Base-by-base conservation (phyloP, 768 basidiomycete species). In the Phylloporus arenicola region DNA sequence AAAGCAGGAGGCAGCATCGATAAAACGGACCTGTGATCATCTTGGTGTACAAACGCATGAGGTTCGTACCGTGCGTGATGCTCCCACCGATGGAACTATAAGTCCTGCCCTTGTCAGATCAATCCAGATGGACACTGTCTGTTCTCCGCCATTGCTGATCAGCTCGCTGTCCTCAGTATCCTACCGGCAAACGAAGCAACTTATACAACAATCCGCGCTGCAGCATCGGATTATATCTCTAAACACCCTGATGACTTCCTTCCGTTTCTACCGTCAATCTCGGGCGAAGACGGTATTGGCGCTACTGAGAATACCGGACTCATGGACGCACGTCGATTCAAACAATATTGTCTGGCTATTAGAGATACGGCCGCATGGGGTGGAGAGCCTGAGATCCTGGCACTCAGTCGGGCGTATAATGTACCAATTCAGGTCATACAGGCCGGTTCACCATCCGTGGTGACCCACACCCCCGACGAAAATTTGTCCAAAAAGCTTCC, bases 111-210 rank as follows among this genome's bases (percentile, higher is more conserved):
- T 6, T 14, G n/a, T 50, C 57, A 96, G 92, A 86, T 97, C 58
- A 83, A 84, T 52, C 92, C 95, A 16, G 95, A 98, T 60, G 95
- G 95, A 0, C 94, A 98, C 60, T 98, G 95, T 71, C 82, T 98
- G 27, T 99, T 87, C 72, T 88, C 92, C 42, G 91, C 95, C 10
- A 74, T 98, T 22, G 95, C 91, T 22, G 92, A 98, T 68, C 95
- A 99, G 65, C 81, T 96, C 29, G 74, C 73, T 40, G 60, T 88
- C n/a, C 78, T 93, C 24, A 79, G 81, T 33, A 67, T 92, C 43
- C 53, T 93, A 27, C 76, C 84, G 9, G 57, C 77, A 2, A 58
- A 71, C 13, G 67, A 83, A 53, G 83, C 86, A 29, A 80, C 74
- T 47, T 88, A 89, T 61, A 60, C 70, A 6, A 71, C 71, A 13